These are phyloP conservation scores for Saxophila tyrrhenica DNA, from an alignment of 495 filamentous ascomycete genomes.

Conservation along the genomic window DNA sequence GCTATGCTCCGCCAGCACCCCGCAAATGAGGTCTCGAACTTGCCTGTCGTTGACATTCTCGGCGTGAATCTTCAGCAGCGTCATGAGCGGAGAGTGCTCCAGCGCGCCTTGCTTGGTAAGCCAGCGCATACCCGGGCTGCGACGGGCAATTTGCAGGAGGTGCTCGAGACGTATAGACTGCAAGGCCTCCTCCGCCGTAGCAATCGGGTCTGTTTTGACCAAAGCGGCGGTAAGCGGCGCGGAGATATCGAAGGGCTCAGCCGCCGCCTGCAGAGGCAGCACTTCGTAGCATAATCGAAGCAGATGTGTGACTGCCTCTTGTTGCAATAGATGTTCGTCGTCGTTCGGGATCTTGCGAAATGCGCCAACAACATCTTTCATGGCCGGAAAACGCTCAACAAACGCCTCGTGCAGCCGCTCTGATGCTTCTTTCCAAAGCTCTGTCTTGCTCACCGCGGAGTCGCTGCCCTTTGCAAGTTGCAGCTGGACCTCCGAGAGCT, in stretches of 20 bases:
- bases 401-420: slow-evolving; percentile 60
- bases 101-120: slow-evolving; percentile 48
- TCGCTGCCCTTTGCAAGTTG: slow-evolving; percentile 41
- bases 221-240: slow-evolving; percentile 57
- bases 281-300: slow-evolving; percentile 71
- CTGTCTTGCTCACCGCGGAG: slow-evolving; percentile 22
- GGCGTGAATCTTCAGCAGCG: slow-evolving; percentile 39
- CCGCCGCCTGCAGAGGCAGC: slow-evolving; percentile 65
- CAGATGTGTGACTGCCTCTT: slow-evolving; percentile 64
- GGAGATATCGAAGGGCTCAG: slow-evolving; percentile 78
- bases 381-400: slow-evolving; percentile 60
- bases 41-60: slow-evolving; percentile 2
- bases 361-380: slow-evolving; percentile 61
- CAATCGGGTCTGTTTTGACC: slow-evolving; percentile 37
- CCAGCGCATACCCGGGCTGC: slow-evolving; percentile 74
- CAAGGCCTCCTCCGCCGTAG: slow-evolving; percentile 28
- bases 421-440: slow-evolving; percentile 54
- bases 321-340: slow-evolving; percentile 53
- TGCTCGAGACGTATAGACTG: slow-evolving; percentile 60
- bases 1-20: slow-evolving; percentile 1
- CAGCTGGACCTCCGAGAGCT: slow-evolving; percentile 50
- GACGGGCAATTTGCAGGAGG: slow-evolving; percentile 61
- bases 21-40: neutral
- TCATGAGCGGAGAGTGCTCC: slow-evolving; percentile 52
- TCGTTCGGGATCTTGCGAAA: slow-evolving; percentile 54